Evolutionary conservation across 495 filamentous ascomycete species (phyloP), one percentile per base, ranked within the genome.

Genomic region (Elaphomyces granulatus): DNA sequence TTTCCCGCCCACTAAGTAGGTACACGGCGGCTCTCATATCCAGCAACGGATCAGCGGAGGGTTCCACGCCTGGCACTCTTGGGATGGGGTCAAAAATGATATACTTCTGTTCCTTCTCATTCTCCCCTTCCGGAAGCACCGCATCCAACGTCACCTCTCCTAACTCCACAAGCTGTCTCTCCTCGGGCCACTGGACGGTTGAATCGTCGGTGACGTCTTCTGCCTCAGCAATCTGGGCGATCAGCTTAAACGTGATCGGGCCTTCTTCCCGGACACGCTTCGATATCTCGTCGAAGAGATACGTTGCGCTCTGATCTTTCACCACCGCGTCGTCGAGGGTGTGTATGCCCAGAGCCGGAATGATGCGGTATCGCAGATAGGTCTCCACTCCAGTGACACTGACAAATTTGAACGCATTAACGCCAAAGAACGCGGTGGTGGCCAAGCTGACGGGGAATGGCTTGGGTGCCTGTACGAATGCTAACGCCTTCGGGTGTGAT

Each of bases 51-150:
- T n/a, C n/a, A n/a, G n/a, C n/a, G n/a, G n/a, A n/a, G n/a, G n/a
- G n/a, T n/a, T n/a, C n/a, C n/a, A n/a, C n/a, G n/a, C n/a, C n/a
- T n/a, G n/a, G n/a, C n/a, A 72, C 64, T 20, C 70, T 58, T 2
- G 71, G 68, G 40, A 72, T 63, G 17, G 70, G 68, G 51, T 75
- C 68, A 45, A 71, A 72, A 40, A 72, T 71, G 31, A 68, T 57
- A 20, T 54, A 45, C 54, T 71, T 67, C 56, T 67, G 60, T 55
- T 67, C 47, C 43, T 52, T 52, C n/a, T n/a, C n/a, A n/a, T n/a
- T n/a, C n/a, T n/a, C n/a, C n/a, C n/a, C n/a, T n/a, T n/a, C n/a
- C n/a, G n/a, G n/a, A n/a, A n/a, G n/a, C n/a, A n/a, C n/a, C 23
- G 48, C 54, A 36, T 60, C 54, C 17, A 68, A 54, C 10, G 42